Percentiles rank a stretch among this genome's conserved stretches.
phyloP scores from a whole-genome alignment of 768 basidiomycete species.

The Pisolithus sp. region DNA sequence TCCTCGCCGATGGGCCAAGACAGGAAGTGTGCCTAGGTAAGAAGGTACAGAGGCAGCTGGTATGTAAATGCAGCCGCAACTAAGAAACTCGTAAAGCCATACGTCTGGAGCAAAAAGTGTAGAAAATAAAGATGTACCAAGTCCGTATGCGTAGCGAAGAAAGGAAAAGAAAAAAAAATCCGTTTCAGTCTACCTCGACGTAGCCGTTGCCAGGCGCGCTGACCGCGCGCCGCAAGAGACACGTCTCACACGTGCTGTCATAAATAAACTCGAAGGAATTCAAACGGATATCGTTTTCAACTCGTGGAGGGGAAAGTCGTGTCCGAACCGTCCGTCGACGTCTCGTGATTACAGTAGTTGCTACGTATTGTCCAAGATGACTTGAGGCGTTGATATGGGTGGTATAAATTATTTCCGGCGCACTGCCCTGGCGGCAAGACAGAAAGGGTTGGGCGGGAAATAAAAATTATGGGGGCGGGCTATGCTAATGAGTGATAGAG shows the following conservation, averaged over 20 bases:
- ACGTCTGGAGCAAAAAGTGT: slow-evolving; percentile 3
- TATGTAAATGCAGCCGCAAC: slow-evolving; percentile 17
- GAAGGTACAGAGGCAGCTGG: not conserved
- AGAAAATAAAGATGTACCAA: slow-evolving; percentile 5
- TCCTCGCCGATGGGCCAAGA: not conserved
- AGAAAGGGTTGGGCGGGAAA: slow-evolving; percentile 2
- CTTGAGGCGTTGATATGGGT: slow-evolving; percentile 15
- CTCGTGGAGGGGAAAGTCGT: slow-evolving; percentile 15
- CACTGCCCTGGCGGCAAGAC: slow-evolving; percentile 1
- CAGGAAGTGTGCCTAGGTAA: slow-evolving; percentile 2
- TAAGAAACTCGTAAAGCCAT: slow-evolving; percentile 18
- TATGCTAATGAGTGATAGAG: slow-evolving; percentile 31
- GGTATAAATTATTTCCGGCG: slow-evolving; percentile 24
- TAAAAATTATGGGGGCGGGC: slow-evolving; percentile 9
- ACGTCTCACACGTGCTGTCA: slow-evolving; percentile 11
- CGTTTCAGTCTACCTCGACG: slow-evolving; percentile 21
- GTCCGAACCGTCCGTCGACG: slow-evolving; percentile 8
- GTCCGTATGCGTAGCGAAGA: slow-evolving; percentile 19
- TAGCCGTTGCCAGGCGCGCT: slow-evolving; percentile 1
- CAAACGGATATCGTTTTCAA: slow-evolving; percentile 20
- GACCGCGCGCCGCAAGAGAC: slow-evolving; percentile 2
- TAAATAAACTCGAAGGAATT: slow-evolving; percentile 17
- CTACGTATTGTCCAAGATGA: slow-evolving; percentile 8
- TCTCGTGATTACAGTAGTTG: slow-evolving; percentile 24
- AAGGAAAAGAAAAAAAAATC: slow-evolving; percentile 15